A percentile compares a stretch with the other conserved stretches of the same genome.
These are phyloP conservation scores for Exobasidium rhododendri DNA, from an alignment of 1,284 basidiomycete genomes.

Conservation along the genomic window DNA sequence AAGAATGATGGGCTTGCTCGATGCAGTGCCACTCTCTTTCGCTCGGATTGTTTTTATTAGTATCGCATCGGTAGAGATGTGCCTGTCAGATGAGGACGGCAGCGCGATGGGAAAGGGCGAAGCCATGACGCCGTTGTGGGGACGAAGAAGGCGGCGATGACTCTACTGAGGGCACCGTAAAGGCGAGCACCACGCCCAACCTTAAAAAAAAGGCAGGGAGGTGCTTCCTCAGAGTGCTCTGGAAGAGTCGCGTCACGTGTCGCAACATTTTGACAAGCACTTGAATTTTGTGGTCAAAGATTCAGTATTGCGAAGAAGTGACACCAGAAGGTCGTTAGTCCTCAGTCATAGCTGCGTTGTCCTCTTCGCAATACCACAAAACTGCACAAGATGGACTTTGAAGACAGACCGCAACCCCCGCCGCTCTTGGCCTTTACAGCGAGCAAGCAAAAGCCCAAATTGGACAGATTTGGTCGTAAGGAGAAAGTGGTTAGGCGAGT, in stretches of 20 bases:
- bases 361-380: no score
- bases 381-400: not conserved
- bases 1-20: constrained; percentile 20
- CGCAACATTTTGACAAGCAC: no score
- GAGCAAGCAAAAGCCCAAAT: not conserved
- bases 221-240: no score
- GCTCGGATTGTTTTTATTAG: constrained; percentile 46
- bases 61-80: constrained; percentile 27
- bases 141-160: not conserved
- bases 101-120: constrained; percentile 47
- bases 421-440: not conserved
- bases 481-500: not conserved
- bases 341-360: no score
- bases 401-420: not conserved
- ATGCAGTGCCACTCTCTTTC: constrained; percentile 28
- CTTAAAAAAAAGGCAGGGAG: not conserved
- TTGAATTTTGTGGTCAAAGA: no score
- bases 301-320: no score
- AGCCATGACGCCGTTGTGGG: constrained; percentile 33
- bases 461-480: not conserved
- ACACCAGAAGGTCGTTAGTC: no score
- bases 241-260: not conserved
- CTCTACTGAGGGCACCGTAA: no score
- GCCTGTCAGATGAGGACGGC: constrained; percentile 28
- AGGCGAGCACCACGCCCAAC: not conserved